Percentiles rank a stretch among this genome's conserved stretches.
These are phyloP conservation scores for Babesia ovata DNA, from an alignment of 169 alveolate genomes.

Conservation along the genomic window DNA sequence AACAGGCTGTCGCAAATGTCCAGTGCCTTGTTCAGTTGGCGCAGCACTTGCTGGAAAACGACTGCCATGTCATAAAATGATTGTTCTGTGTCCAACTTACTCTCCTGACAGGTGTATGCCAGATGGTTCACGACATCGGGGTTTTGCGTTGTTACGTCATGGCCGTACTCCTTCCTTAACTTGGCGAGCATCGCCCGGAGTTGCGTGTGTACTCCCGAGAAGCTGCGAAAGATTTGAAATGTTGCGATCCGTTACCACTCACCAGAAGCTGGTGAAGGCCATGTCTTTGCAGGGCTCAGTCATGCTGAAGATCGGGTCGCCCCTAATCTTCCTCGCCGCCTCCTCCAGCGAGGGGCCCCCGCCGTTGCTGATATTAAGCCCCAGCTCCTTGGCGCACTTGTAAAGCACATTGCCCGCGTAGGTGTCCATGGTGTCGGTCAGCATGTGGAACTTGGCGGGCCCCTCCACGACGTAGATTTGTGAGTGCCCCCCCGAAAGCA, in stretches of 20 bases:
- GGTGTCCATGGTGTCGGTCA: conserved; percentile 63
- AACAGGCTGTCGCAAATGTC: conserved; percentile 52
- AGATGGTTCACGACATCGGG: conserved; percentile 42
- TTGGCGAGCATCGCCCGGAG: conserved; percentile 4
- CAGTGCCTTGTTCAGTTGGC: conserved; percentile 51
- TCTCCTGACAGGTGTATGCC: conserved; percentile 49
- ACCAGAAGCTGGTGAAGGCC: conserved; percentile 60
- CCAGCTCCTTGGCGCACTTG: conserved; percentile 65
- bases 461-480: conserved; percentile 68
- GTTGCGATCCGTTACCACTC: background rate
- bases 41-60: conserved; percentile 44
- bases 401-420: conserved; percentile 62
- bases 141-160: background rate
- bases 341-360: conserved; percentile 68
- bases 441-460: conserved; percentile 54
- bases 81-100: conserved; percentile 10
- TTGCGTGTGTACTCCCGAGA: conserved; percentile 67
- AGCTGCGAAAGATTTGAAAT: conserved; percentile 15
- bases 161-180: conserved; percentile 24
- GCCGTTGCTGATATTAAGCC: conserved; percentile 38
- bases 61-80: conserved; percentile 4
- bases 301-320: conserved; percentile 27
- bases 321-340: conserved; percentile 32
- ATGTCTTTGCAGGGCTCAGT: conserved; percentile 53
- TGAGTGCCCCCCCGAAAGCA: conserved; percentile 78